Conservation (phyloP, 257 asterid genomes). For the Gardenia jasminoides region DNA sequence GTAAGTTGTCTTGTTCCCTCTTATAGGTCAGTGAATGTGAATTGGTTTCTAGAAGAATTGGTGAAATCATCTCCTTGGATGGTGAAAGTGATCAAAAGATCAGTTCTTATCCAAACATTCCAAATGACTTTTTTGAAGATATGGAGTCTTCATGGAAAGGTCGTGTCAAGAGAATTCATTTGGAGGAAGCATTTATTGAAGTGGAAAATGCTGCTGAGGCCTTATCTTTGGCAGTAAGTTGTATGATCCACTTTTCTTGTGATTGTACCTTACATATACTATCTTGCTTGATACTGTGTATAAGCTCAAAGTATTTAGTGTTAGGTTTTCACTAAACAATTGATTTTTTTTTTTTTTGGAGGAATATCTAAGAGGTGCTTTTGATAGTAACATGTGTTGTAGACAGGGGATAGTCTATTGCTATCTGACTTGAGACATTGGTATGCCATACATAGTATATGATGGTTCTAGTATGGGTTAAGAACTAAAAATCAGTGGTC, state of each 20-base stretch:
- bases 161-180: slow-evolving; percentile 88
- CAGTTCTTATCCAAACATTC: slow-evolving; percentile 48
- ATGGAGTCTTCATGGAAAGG: slow-evolving; percentile 97
- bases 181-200: slow-evolving; percentile 73
- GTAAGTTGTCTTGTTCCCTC: slow-evolving; percentile 8
- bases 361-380: background rate
- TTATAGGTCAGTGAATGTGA: slow-evolving; percentile 76
- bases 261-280: background rate
- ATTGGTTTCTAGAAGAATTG: slow-evolving; percentile 61
- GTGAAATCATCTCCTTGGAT: slow-evolving; percentile 73
- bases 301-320: background rate
- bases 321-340: background rate
- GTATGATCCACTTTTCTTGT: background rate
- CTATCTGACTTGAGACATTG: background rate
- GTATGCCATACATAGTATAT: background rate
- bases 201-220: slow-evolving; percentile 79
- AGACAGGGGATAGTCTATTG: background rate
- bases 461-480: background rate
- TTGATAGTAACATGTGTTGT: background rate
- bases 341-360: background rate
- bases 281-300: background rate
- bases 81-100: slow-evolving; percentile 78
- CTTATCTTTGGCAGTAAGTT: slow-evolving; percentile 73
- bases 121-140: slow-evolving; percentile 78
- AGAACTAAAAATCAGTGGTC: background rate